A percentile compares a stretch with the other conserved stretches of the same genome.
phyloP scores from a whole-genome alignment of 495 filamentous ascomycete species.

The Peziza echinospora region DNA sequence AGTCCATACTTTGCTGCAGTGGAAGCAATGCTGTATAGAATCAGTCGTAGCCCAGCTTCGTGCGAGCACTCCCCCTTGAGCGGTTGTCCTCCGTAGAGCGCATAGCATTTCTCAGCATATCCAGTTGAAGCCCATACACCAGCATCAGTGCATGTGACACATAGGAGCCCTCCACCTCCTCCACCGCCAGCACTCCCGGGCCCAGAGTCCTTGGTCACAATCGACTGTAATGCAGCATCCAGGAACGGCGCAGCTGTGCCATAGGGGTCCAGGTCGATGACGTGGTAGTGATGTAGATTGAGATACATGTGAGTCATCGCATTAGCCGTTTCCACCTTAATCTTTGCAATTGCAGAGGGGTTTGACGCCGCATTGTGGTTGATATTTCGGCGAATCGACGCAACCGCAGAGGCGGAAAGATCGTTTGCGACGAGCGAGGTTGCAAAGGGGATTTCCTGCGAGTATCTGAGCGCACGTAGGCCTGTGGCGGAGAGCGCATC shows the following conservation, averaged over 20 bases:
- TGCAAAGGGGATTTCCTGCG: constrained; percentile 63
- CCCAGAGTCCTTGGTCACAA: constrained; percentile 30
- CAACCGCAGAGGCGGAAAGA: constrained; percentile 50
- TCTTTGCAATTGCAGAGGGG: constrained; percentile 25
- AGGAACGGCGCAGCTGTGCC: constrained; percentile 79
- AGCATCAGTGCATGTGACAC: constrained; percentile 90
- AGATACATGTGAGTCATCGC: constrained; percentile 80
- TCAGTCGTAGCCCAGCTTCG: constrained; percentile 71
- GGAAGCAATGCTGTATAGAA: constrained; percentile 56
- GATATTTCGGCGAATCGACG: constrained; percentile 63
- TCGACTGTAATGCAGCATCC: constrained; percentile 65
- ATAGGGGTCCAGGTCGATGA: constrained; percentile 94
- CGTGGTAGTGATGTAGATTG: constrained; percentile 39
- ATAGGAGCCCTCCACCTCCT: constrained; percentile 60
- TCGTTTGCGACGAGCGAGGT: constrained; percentile 81
- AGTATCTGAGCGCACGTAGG: constrained; percentile 76
- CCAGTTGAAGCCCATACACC: constrained; percentile 82
- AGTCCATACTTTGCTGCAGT: constrained; percentile 71
- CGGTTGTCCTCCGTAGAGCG: constrained; percentile 75
- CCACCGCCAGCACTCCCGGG: background rate
- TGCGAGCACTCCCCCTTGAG: constrained; percentile 65
- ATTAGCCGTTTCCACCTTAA: constrained; percentile 52
- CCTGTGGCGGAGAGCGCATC: constrained; percentile 92
- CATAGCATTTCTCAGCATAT: constrained; percentile 78
- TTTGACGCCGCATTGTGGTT: constrained; percentile 51